Base-by-base conservation (phyloP, 2,329 filamentous ascomycete genomes). In the Septoria petroselini region DNA sequence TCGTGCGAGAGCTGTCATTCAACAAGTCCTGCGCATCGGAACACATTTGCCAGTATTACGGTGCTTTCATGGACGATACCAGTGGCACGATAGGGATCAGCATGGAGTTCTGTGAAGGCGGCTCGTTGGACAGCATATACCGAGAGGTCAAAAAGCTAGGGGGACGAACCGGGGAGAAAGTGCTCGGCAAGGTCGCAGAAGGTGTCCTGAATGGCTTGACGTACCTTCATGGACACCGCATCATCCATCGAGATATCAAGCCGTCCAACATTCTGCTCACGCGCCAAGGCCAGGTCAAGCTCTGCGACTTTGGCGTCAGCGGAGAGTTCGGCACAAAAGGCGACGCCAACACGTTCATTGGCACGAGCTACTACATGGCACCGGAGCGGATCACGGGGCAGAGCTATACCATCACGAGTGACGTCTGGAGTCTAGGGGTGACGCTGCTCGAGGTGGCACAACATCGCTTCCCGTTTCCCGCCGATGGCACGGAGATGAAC, bases 351-450 rank as follows among this genome's bases (percentile, higher is more conserved):
- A 98, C 93, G 0, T 98, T 98, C 66, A 98, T 98, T 66, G 93
- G 93, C 57, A 98, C 93, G 9, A 95, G 88, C 54, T 98, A 97
- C 69, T 98, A 98, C 76, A 98, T 98, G 93, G 93, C 93, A 3
- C 93, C 93, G 0, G 93, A 98, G 70, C 86, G 93, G 44, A 98
- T 98, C 68, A 96, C 93, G 1, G 93, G 93, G 51, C 89, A 97
- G 73, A 91, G 86, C 41, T 98, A 98, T 71, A 98, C 91, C 54
- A 98, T 98, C 70, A 98, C 91, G 2, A 95, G 90, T 6, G 93
- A 98, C 62, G 93, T 98, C 49, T 98, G 93, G 93, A 96, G 91
- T 34, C 84, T 95, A 6, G 93, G 93, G 57, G 93, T 98, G 46
- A 97, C 93, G 1, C 73, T 98, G 41, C 83, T 98, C n/a, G 93